A percentile compares a stretch with the other conserved stretches of the same genome.
These are phyloP conservation scores for Pythium insidiosum DNA, from an alignment of 352 stramenopile genomes.

Conservation along the genomic window DNA sequence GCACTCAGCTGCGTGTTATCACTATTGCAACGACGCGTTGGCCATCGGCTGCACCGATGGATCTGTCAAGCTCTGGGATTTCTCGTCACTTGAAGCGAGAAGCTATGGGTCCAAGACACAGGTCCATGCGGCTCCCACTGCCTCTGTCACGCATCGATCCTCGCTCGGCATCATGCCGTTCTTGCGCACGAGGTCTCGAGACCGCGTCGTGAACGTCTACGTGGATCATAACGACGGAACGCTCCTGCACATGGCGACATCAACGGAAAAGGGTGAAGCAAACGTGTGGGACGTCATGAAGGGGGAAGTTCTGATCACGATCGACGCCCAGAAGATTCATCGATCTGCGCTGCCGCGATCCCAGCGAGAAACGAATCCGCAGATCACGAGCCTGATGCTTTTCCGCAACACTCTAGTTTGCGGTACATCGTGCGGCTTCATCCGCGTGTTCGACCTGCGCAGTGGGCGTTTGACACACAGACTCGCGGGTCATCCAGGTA, in stretches of 20 bases:
- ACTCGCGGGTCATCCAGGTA: slow-evolving; percentile 78
- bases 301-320: slow-evolving; percentile 73
- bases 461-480: slow-evolving; percentile 74
- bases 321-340: slow-evolving; percentile 76
- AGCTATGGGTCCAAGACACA: slow-evolving; percentile 34
- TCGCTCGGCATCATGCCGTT: slow-evolving; percentile 81
- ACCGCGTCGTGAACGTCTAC: slow-evolving; percentile 73
- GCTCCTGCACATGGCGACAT: slow-evolving; percentile 74
- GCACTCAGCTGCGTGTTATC: slow-evolving; percentile 58
- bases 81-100: slow-evolving; percentile 46
- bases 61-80: slow-evolving; percentile 79
- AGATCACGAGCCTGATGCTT: slow-evolving; percentile 86
- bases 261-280: slow-evolving; percentile 80
- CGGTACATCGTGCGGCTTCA: slow-evolving; percentile 81
- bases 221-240: slow-evolving; percentile 77
- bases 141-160: slow-evolving; percentile 69
- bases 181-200: slow-evolving; percentile 65
- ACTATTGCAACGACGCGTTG: slow-evolving; percentile 73
- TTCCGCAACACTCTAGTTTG: slow-evolving; percentile 83
- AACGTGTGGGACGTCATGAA: slow-evolving; percentile 86
- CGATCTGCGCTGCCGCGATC: slow-evolving; percentile 68
- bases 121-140: slow-evolving; percentile 46
- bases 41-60: slow-evolving; percentile 71
- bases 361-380: slow-evolving; percentile 45
- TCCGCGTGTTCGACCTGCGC: slow-evolving; percentile 81